phyloP scores from a whole-genome alignment of 805 yeast species.

The Metschnikowia kofuensis region DNA sequence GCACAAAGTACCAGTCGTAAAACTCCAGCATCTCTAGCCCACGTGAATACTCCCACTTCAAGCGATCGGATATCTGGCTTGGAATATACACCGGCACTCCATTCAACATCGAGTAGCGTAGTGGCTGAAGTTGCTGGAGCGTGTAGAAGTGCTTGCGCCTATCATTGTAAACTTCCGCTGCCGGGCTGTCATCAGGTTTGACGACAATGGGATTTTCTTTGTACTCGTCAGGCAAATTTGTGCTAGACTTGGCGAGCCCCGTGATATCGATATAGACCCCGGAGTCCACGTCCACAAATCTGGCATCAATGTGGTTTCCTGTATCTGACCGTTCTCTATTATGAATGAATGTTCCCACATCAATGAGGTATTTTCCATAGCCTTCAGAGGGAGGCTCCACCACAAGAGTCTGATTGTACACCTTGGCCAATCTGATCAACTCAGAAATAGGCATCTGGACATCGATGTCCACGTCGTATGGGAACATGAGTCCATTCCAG shows the following conservation, averaged over 20 bases:
- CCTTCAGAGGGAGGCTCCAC: slow-evolving; percentile 20
- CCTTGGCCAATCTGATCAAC: slow-evolving; percentile 6
- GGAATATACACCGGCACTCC: slow-evolving; percentile 21
- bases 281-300: slow-evolving; percentile 17
- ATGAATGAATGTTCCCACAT: slow-evolving; percentile 19
- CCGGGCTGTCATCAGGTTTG: slow-evolving; percentile 8
- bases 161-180: slow-evolving; percentile 17
- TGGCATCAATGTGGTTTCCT: slow-evolving; percentile 17
- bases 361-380: slow-evolving; percentile 19
- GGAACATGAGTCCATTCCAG: slow-evolving; percentile 19
- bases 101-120: slow-evolving; percentile 18
- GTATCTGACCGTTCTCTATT: slow-evolving; percentile 14
- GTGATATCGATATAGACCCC: slow-evolving; percentile 19
- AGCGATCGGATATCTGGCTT: slow-evolving; percentile 13
- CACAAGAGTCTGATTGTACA: slow-evolving; percentile 17
- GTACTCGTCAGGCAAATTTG: slow-evolving; percentile 14
- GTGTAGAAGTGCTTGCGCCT: slow-evolving; percentile 20
- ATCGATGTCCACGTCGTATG: slow-evolving; percentile 17
- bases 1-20: slow-evolving; percentile 17
- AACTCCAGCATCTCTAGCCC: slow-evolving; percentile 14
- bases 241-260: slow-evolving; percentile 13
- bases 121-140: slow-evolving; percentile 18
- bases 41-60: slow-evolving; percentile 19
- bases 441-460: slow-evolving; percentile 18
- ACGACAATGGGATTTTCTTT: slow-evolving; percentile 11